Base-by-base conservation (phyloP, 331 rosid genomes). In the Malus hybrid region DNA sequence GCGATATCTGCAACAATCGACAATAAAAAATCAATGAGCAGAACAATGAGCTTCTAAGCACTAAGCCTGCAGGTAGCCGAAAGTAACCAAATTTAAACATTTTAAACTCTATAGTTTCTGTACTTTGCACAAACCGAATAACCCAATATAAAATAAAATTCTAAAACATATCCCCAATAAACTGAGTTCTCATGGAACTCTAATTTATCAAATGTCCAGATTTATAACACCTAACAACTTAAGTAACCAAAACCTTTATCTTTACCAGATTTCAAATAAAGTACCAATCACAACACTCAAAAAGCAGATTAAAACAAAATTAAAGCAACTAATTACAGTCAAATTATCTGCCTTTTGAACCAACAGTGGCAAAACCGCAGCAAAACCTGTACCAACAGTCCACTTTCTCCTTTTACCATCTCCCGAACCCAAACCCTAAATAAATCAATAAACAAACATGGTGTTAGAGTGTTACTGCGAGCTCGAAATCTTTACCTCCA, bases 1-100 rank as follows among this genome's bases (percentile, higher is more conserved):
- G 31, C n/a, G 68, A 77, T 77, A 78, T 62, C 91, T 82, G 82
- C 83, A 81, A 65, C 27, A n/a, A 82, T 22, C 6, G 65, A 15
- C 46, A 39, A 42, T 44, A 50, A 42, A 42, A 70, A 65, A 31
- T 22, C 12, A 29, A 16, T 7, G 8, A 27, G 28, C 33, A 19
- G 1, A 61, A 14, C 54, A 44, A 42, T 4, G 11, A 73, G 5
- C 4, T 65, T 31, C 8, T 8, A 18, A 32, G 69, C 11, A 63
- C 24, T 32, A 65, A 32, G 46, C 14, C 24, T 65, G 27, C 48
- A 31, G 5, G 19, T 65, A 32, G 5, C 69, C 20, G 2, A 65
- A 33, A 65, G 27, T 18, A 32, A 65, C 69, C 69, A 65, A 65
- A 65, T 33, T 31, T 3, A 32, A 18, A 65, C 36, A 64, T 29